Conservation (phyloP, 768 basidiomycete species). For the Suillus discolor region DNA sequence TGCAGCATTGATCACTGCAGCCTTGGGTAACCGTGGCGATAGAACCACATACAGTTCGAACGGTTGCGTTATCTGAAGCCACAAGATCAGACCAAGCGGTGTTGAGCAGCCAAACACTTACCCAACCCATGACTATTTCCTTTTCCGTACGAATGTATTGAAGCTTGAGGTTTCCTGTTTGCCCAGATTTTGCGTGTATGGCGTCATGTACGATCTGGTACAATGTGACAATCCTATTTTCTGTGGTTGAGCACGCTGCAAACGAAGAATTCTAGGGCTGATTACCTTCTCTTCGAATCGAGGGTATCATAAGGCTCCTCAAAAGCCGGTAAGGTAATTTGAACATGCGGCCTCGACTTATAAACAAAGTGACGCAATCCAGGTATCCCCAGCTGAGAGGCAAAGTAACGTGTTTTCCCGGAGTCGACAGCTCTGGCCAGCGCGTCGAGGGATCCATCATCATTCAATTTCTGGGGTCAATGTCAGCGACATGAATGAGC, state of each 20-base stretch:
- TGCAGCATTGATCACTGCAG: constrained; percentile 83
- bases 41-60: constrained; percentile 90
- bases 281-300: constrained; percentile 63
- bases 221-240: constrained; percentile 70
- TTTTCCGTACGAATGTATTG: constrained; percentile 85
- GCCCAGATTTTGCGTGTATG: constrained; percentile 88
- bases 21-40: constrained; percentile 85
- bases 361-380: constrained; percentile 94
- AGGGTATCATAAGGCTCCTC: constrained; percentile 79
- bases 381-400: constrained; percentile 81
- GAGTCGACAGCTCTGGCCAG: constrained; percentile 50
- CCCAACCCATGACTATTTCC: constrained; percentile 95
- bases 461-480: constrained; percentile 58
- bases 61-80: constrained; percentile 79
- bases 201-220: constrained; percentile 90
- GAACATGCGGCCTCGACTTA: constrained; percentile 88
- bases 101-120: constrained; percentile 39
- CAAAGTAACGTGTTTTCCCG: constrained; percentile 62
- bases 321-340: constrained; percentile 83
- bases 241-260: constrained; percentile 4
- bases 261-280: constrained; percentile 3
- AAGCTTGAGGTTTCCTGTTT: constrained; percentile 77
- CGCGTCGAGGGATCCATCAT: constrained; percentile 56
- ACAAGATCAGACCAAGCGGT: not conserved
- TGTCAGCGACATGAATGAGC: constrained; percentile 1